Conservation (phyloP, 192 early-diverging fungal genomes). For the Glomus cerebriforme region DNA sequence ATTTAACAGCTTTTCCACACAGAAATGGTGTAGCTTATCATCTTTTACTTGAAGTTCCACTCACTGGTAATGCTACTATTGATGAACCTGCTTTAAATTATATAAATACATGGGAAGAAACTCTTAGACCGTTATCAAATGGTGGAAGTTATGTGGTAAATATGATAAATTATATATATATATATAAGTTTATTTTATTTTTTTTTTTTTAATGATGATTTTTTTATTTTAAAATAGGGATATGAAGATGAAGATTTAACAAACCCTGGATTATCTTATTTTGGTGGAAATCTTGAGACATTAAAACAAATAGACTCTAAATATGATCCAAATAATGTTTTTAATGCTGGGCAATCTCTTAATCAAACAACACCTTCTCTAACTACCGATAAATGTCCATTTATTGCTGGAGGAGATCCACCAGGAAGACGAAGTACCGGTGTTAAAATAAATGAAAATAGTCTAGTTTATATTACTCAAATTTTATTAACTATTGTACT, state of each 20-base stretch:
- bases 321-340: constrained; percentile 27
- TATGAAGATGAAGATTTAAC: constrained; percentile 33
- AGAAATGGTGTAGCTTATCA: neutral
- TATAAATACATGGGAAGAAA: constrained; percentile 1
- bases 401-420: neutral
- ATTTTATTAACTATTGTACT: neutral
- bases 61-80: neutral
- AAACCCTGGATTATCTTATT: constrained; percentile 28
- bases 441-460: neutral
- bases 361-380: neutral
- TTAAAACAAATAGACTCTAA: constrained; percentile 32
- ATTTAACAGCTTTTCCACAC: constrained; percentile 18
- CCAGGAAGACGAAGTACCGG: neutral
- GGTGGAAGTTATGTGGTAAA: constrained; percentile 25
- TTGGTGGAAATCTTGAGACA: constrained; percentile 24
- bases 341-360: neutral
- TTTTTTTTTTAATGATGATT: neutral
- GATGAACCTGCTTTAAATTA: neutral
- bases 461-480: neutral
- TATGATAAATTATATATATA: neutral
- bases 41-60: neutral
- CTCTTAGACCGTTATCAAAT: constrained; percentile 20
- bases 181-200: no score
- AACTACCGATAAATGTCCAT: neutral
- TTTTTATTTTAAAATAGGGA: constrained; percentile 2